Evolutionary conservation across 148 eudicot genomes (phyloP), one percentile per base, ranked within the genome.

Genomic region (Pouteria glomerata): DNA sequence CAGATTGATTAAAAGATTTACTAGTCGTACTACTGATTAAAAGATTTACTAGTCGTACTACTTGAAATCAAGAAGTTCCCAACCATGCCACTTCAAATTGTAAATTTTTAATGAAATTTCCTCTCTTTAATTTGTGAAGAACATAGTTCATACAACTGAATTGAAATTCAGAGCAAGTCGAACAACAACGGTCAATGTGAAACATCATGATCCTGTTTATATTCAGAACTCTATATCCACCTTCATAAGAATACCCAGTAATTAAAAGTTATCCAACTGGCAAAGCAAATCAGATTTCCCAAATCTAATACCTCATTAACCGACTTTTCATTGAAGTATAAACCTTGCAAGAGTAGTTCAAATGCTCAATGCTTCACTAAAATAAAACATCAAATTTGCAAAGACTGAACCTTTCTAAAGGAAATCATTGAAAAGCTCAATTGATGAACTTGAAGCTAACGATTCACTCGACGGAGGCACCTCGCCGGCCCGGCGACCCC

Each of bases 401-500:
- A 41, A 33, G 16, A 1, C 39, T 10, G 31, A 27, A 27, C 10
- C 11, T 24, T 58, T 6, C 5, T 5, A 6, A 58, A 1, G 2
- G 6, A 18, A 19, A 1, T 5, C 14, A 19, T n/a, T 8, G 11
- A 39, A 4, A 13, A 29, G 2, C 39, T 6, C 7, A 45, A 19
- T 47, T 48, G 24, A 30, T n/a, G n/a, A 66, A 48, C 15, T 15
- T 30, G 18, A 26, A 30, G 10, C 3, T 6, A 27, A 57, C 1
- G 69, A 48, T 48, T 33, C 19, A 63, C 52, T 70, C 74, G 72
- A 29, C 50, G 62, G 59, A 34, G 37, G 41, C 50, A 57, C 42
- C 61, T 72, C 71, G 60, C 74, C 77, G 50, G 69, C 27, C 70
- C 52, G 63, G 63, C 47, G 31, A 16, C 66, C 55, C 64, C 74